Evolutionary conservation across 2,329 filamentous ascomycete genomes (phyloP), one percentile per base, ranked within the genome.

Genomic region (Phialocephala subalpina): DNA sequence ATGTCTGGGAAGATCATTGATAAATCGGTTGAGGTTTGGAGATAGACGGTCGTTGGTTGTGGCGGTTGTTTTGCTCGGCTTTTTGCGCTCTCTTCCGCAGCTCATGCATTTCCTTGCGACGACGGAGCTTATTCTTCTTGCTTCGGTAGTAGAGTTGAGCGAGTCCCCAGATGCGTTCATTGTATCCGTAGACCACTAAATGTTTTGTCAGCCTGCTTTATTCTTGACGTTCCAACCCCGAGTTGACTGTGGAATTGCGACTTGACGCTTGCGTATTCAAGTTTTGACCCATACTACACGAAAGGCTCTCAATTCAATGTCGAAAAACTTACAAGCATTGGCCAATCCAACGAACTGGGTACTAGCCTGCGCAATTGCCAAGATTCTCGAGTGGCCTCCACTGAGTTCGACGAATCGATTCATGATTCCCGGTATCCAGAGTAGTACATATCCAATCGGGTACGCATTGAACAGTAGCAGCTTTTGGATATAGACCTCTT

Each of bases 391-490:
- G 69, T 73, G 67, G 78, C 77, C 47, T 71, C 72, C 47, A 77
- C 59, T 33, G 77, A 63, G 22, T 27, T 66, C 59, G 42, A 22
- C 53, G 22, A 64, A 67, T n/a, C 65, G 74, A 70, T 79, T 80
- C 40, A 70, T 64, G 61, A 80, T 75, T 6, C 78, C 79, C 0
- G 78, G 79, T 7, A 80, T 73, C 78, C 76, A 80, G n/a, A 80
- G 74, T 5, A 79, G 56, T 52, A 80, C 75, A 69, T 78, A 80
- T 42, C 73, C 73, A 53, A 78, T 75, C 0, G 78, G 78, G 58
- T 80, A 80, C 1, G 76, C 78, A 61, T 79, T 79, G 58, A 80
- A 70, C 8, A 79, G 67, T 22, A 80, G 72, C 67, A 80, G 76
- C 57, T 74, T 74, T 56, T 68, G 63, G 11, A 70, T 65, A 14